Percentiles rank a stretch among this genome's conserved stretches.
Conservation (phyloP, 208 protist species). For the Sergeia podlipaevii region DNA sequence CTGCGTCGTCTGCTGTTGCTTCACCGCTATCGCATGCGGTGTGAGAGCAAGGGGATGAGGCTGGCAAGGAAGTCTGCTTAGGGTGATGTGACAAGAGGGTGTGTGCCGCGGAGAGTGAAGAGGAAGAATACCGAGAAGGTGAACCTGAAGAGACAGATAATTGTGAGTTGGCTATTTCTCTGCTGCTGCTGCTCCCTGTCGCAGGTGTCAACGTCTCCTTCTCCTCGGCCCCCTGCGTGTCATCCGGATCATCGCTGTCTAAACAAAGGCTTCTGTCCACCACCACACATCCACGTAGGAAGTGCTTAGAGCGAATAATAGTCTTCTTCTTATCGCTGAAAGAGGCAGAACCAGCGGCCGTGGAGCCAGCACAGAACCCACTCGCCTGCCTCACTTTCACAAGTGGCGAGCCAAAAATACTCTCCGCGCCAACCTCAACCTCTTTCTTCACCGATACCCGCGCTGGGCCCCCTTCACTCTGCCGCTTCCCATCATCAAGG, state of each 20-base stretch:
- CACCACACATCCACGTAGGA: conserved; percentile 21
- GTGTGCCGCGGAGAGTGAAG: no score
- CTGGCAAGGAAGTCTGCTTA: no score
- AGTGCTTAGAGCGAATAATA: conserved; percentile 61
- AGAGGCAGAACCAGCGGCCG: no score
- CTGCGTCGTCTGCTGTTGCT: no score
- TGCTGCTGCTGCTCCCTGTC: conserved; percentile 11
- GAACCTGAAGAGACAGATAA: no score
- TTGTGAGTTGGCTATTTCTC: no score
- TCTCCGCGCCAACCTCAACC: conserved; percentile 3
- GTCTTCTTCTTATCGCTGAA: not conserved
- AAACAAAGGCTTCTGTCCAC: not conserved
- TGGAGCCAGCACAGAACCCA: conserved; percentile 23
- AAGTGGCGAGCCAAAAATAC: conserved; percentile 23
- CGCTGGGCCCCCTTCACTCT: not conserved
- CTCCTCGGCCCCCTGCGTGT: not conserved
- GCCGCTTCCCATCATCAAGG: conserved; percentile 1
- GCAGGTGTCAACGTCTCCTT: conserved; percentile 2
- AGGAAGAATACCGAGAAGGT: no score
- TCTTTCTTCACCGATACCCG: not conserved
- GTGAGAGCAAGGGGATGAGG: no score
- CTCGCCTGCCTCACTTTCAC: conserved; percentile 30
- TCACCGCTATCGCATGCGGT: no score
- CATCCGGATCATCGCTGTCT: not conserved
- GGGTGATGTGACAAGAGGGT: no score